Conservation (phyloP, 2,329 filamentous ascomycete genomes). For the Trichoderma gracile region DNA sequence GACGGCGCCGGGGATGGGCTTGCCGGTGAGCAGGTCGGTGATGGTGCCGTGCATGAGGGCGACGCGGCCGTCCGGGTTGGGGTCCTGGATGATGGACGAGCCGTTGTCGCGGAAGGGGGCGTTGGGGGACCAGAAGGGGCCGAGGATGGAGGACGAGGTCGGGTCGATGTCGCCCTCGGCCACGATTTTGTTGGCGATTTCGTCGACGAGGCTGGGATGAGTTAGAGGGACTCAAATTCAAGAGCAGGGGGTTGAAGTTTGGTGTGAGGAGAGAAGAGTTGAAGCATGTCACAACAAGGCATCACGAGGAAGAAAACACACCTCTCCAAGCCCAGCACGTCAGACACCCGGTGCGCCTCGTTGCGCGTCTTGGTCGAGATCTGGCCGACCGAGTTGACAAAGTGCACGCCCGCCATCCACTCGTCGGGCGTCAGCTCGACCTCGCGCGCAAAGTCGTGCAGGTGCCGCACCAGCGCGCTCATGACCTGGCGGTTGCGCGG, state of each 20-base stretch:
- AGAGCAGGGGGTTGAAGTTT: neutral
- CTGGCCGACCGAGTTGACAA: constrained; percentile 73
- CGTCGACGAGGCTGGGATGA: constrained; percentile 53
- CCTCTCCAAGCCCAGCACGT: constrained; percentile 74
- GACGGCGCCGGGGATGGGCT: constrained; percentile 66
- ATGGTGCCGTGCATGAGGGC: constrained; percentile 70
- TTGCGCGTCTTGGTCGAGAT: constrained; percentile 68
- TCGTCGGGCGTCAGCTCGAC: constrained; percentile 75
- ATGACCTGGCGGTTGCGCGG: constrained; percentile 66
- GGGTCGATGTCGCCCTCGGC: constrained; percentile 62
- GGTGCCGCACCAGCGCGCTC: constrained; percentile 64
- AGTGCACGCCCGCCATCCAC: constrained; percentile 74
- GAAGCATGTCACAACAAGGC: neutral
- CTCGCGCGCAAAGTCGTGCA: constrained; percentile 78
- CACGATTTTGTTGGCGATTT: constrained; percentile 65
- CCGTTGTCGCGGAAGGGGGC: constrained; percentile 71
- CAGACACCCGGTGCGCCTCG: constrained; percentile 71
- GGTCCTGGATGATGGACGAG: constrained; percentile 64
- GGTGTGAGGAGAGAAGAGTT: neutral
- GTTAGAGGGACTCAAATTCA: neutral
- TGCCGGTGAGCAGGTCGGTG: constrained; percentile 63
- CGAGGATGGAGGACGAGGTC: constrained; percentile 75
- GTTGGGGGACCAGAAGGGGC: constrained; percentile 76
- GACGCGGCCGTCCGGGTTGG: constrained; percentile 58
- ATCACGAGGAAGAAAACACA: constrained; percentile 43